Percentiles rank a stretch among this genome's conserved stretches.
Evolutionary conservation across 169 alveolate species (phyloP).

Genomic region (Babesia microti): DNA sequence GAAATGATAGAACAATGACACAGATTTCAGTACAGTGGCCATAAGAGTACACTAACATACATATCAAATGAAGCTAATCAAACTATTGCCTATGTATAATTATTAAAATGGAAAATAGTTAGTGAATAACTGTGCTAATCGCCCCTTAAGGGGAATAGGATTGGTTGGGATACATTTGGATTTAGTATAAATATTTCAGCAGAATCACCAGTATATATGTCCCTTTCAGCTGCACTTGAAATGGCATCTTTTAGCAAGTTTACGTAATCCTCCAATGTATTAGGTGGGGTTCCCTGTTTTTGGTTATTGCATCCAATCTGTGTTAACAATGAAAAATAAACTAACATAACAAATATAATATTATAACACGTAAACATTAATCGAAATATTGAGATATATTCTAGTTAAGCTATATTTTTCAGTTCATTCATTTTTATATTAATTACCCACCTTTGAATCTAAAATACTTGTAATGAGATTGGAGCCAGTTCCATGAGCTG

Average conservation of each 20-base stretch:
- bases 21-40: too few species aligned
- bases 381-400: too few species aligned
- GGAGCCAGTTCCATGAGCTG: constrained; percentile 82
- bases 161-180: constrained; percentile 38
- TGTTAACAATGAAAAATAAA: too few species aligned
- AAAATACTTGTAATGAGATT: constrained; percentile 75
- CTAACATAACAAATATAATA: too few species aligned
- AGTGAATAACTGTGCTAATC: constrained; percentile 7
- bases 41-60: too few species aligned
- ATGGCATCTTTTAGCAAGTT: constrained; percentile 79
- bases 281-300: constrained; percentile 6
- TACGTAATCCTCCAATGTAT: constrained; percentile 61
- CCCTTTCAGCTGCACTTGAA: constrained; percentile 85
- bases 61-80: too few species aligned
- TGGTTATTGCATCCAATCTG: constrained; percentile 24
- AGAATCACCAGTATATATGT: constrained; percentile 73
- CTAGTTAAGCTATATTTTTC: constrained; percentile 23
- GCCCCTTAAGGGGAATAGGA: constrained; percentile 31
- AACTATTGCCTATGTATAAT: background rate
- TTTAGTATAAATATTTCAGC: constrained; percentile 40
- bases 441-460: constrained; percentile 64
- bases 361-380: too few species aligned
- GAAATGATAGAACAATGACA: too few species aligned
- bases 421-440: constrained; percentile 55
- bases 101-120: background rate